A percentile compares a stretch with the other conserved stretches of the same genome.
phyloP scores from a whole-genome alignment of 2,329 filamentous ascomycete species.

The Pleoardoris graminearum region DNA sequence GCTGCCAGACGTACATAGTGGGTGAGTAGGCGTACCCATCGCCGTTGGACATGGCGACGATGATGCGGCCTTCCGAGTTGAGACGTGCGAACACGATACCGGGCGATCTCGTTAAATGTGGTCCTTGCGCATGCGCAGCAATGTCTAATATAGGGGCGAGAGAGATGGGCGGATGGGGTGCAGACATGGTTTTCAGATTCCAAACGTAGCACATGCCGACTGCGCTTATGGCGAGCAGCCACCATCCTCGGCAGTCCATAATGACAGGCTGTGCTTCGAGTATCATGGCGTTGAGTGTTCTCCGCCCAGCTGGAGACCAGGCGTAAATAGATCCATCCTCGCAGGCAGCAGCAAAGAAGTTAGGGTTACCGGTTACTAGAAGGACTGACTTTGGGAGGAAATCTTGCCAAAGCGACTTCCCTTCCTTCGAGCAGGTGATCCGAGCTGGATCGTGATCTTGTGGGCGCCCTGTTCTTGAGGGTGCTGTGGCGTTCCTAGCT shows the following conservation, averaged over 20 bases:
- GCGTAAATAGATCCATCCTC: slow-evolving; percentile 89
- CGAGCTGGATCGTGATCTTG: slow-evolving; percentile 79
- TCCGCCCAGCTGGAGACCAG: slow-evolving; percentile 89
- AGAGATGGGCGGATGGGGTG: slow-evolving; percentile 87
- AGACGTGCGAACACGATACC: slow-evolving; percentile 89
- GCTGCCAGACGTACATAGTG: slow-evolving; percentile 87
- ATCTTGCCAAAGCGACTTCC: slow-evolving; percentile 87
- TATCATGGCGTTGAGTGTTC: slow-evolving; percentile 81
- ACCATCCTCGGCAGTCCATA: slow-evolving; percentile 84
- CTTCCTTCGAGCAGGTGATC: slow-evolving; percentile 79
- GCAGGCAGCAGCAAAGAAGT: slow-evolving; percentile 90
- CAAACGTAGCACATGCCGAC: slow-evolving; percentile 90
- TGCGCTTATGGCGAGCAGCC: slow-evolving; percentile 86
- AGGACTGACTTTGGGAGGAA: slow-evolving; percentile 85
- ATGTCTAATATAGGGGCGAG: slow-evolving; percentile 87
- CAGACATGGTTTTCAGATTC: slow-evolving; percentile 81
- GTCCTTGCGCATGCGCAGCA: slow-evolving; percentile 76
- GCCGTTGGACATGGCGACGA: slow-evolving; percentile 91
- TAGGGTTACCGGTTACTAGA: slow-evolving; percentile 85
- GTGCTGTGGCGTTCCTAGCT: slow-evolving; percentile 75
- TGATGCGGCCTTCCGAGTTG: slow-evolving; percentile 81
- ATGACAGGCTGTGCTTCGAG: slow-evolving; percentile 94
- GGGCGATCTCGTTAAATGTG: slow-evolving; percentile 77
- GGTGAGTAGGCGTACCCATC: slow-evolving; percentile 91
- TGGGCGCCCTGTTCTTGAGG: slow-evolving; percentile 61